Percentiles rank a stretch among this genome's conserved stretches.
Conservation (phyloP, 192 early-diverging fungal genomes). For the Coemansia sp. region DNA sequence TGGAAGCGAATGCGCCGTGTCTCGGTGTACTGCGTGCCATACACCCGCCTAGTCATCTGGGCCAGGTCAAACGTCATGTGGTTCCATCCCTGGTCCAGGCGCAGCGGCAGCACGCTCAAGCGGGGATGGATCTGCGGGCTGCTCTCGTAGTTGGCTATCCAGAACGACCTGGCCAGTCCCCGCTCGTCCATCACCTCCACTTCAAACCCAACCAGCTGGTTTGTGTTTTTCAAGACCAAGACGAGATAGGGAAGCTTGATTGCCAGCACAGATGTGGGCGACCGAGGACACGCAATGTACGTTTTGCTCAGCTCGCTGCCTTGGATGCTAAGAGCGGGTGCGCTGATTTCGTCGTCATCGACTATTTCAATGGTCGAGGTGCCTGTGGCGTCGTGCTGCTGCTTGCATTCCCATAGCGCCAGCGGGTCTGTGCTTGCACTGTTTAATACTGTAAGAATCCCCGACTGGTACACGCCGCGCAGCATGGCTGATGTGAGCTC, state of each 20-base stretch:
- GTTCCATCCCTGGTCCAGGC: conserved; percentile 94
- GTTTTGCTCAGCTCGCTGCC: conserved; percentile 74
- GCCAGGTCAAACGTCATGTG: conserved; percentile 89
- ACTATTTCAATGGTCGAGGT: conserved; percentile 1
- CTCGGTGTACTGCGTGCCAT: conserved; percentile 87
- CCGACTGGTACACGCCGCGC: conserved; percentile 37
- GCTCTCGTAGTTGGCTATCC: conserved; percentile 77
- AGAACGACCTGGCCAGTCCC: conserved; percentile 74
- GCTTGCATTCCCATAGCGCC: conserved; percentile 28
- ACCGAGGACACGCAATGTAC: conserved; percentile 85
- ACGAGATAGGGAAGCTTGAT: conserved; percentile 90
- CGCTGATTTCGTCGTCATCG: conserved; percentile 9
- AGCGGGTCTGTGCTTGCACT: conserved; percentile 37
- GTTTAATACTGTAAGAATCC: conserved; percentile 45
- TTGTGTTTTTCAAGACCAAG: conserved; percentile 84
- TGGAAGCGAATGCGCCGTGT: conserved; percentile 86
- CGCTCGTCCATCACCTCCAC: conserved; percentile 86
- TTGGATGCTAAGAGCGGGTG: conserved; percentile 14
- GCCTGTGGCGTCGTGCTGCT: background rate
- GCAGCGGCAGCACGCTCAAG: conserved; percentile 90
- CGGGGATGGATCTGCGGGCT: conserved; percentile 35
- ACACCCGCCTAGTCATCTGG: conserved; percentile 82
- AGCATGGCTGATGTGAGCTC: conserved; percentile 18
- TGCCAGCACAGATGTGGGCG: conserved; percentile 74
- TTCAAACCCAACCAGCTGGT: conserved; percentile 92